phyloP scores from a whole-genome alignment of 371 early-diverging fungal genomes.

The Mortierella sp. region DNA sequence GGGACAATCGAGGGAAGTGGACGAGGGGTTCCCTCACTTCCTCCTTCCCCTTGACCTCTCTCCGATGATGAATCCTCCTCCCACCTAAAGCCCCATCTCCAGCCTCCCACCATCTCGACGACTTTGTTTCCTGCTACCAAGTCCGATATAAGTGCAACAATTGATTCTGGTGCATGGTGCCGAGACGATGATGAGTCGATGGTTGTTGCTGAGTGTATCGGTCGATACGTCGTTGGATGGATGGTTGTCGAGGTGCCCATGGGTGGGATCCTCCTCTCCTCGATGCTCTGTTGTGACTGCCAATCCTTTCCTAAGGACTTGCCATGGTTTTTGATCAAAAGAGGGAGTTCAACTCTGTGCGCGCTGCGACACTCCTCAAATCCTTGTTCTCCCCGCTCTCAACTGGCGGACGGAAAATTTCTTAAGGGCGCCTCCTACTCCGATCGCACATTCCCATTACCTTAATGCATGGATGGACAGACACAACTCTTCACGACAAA shows the following conservation, averaged over 20 bases:
- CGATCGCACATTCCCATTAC: neutral
- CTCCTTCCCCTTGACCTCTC: neutral
- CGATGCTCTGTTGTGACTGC: conserved; percentile 25
- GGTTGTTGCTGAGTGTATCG: neutral
- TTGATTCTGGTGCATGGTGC: conserved; percentile 1
- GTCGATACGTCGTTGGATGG: conserved; percentile 9
- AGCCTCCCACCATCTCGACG: neutral
- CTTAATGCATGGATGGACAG: neutral
- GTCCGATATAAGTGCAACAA: neutral
- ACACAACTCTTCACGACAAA: too few relatives aligned
- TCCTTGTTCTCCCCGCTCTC: neutral
- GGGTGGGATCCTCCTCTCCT: neutral
- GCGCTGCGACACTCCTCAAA: conserved; percentile 14
- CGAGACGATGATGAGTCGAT: neutral
- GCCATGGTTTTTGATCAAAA: conserved; percentile 47
- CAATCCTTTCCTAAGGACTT: conserved; percentile 37
- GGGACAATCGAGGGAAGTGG: neutral
- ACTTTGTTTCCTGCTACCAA: neutral
- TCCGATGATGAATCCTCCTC: neutral
- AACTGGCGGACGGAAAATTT: neutral
- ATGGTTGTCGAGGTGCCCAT: neutral
- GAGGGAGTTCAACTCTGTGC: conserved; percentile 26
- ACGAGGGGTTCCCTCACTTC: neutral
- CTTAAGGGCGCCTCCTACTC: neutral
- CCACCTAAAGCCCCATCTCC: neutral